These are phyloP conservation scores for Penicillium antarcticum DNA, from an alignment of 495 filamentous ascomycete species.

Conservation along the genomic window DNA sequence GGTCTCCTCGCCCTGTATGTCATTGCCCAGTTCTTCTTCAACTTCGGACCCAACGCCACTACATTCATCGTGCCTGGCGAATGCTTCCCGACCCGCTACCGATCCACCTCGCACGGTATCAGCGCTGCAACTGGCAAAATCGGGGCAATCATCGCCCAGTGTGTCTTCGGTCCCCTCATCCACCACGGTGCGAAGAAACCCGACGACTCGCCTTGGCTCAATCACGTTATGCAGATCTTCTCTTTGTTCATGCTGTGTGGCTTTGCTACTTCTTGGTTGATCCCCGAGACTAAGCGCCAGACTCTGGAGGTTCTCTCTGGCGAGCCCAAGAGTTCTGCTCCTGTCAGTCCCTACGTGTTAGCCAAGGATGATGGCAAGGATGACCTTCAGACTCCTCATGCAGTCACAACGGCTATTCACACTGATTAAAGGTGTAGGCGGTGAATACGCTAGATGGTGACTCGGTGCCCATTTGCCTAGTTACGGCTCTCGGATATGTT, in stretches of 20 bases:
- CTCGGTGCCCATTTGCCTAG: too few relatives aligned
- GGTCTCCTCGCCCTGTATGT: slow-evolving; percentile 72
- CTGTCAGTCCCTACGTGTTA: too few relatives aligned
- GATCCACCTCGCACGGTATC: slow-evolving; percentile 80
- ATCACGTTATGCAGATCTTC: slow-evolving; percentile 79
- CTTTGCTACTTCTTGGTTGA: slow-evolving; percentile 59
- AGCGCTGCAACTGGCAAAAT: slow-evolving; percentile 81
- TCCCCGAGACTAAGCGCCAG: slow-evolving; percentile 74
- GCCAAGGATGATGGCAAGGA: too few relatives aligned
- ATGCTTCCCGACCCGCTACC: slow-evolving; percentile 84
- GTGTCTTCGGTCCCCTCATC: slow-evolving; percentile 47
- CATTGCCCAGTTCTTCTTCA: slow-evolving; percentile 85
- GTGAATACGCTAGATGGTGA: too few relatives aligned
- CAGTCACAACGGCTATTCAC: too few relatives aligned
- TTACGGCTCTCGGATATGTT: too few relatives aligned
- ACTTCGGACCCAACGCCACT: slow-evolving; percentile 81
- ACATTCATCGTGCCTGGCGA: slow-evolving; percentile 91
- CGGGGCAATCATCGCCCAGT: slow-evolving; percentile 60
- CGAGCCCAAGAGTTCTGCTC: background rate
- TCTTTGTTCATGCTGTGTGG: slow-evolving; percentile 78
- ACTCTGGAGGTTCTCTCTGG: slow-evolving; percentile 34
- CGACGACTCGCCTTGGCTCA: slow-evolving; percentile 59
- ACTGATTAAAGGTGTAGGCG: too few relatives aligned
- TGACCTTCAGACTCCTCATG: too few relatives aligned
- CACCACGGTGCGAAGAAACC: slow-evolving; percentile 35